These are phyloP conservation scores for Colletotrichum chrysophilum DNA, from an alignment of 2,329 filamentous ascomycete species.

Conservation along the genomic window DNA sequence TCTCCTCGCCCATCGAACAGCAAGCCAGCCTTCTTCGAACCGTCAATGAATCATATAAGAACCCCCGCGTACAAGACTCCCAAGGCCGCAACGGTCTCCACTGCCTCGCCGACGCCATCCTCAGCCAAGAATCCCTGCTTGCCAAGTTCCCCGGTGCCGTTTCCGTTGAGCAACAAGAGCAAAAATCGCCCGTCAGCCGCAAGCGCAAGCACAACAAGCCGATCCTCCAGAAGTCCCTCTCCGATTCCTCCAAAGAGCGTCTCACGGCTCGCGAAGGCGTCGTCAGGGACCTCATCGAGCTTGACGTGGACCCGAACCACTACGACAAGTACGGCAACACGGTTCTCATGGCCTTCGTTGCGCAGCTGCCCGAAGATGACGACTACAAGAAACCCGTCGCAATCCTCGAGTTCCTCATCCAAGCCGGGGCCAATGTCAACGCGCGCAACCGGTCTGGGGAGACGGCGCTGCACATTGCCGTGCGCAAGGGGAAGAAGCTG, in stretches of 20 bases:
- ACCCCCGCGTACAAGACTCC: conserved; percentile 42
- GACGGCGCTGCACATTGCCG: conserved; percentile 60
- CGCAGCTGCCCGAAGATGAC: conserved; percentile 54
- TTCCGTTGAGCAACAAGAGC: conserved; percentile 24
- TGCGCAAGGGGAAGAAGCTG: conserved; percentile 57
- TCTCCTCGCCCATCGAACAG: conserved; percentile 17
- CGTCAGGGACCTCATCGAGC: conserved; percentile 35
- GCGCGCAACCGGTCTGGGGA: conserved; percentile 59
- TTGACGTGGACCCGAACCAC: conserved; percentile 54
- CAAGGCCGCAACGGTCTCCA: conserved; percentile 62
- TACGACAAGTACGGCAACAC: conserved; percentile 58
- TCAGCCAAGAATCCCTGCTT: conserved; percentile 43
- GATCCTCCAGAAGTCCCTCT: conserved; percentile 29
- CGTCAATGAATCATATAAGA: conserved; percentile 36
- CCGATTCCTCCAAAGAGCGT: conserved; percentile 37
- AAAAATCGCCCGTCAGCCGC: conserved; percentile 8
- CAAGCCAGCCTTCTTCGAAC: conserved; percentile 41
- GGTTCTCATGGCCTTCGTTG: conserved; percentile 60
- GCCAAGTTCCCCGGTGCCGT: conserved; percentile 35
- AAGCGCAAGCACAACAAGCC: conserved; percentile 46
- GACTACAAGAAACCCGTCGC: conserved; percentile 50
- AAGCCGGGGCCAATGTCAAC: conserved; percentile 48
- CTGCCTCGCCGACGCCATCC: conserved; percentile 60
- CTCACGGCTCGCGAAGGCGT: conserved; percentile 32
- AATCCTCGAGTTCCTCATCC: conserved; percentile 49